Conservation (phyloP, 768 basidiomycete species). For the Pleurotus cornucopiae region DNA sequence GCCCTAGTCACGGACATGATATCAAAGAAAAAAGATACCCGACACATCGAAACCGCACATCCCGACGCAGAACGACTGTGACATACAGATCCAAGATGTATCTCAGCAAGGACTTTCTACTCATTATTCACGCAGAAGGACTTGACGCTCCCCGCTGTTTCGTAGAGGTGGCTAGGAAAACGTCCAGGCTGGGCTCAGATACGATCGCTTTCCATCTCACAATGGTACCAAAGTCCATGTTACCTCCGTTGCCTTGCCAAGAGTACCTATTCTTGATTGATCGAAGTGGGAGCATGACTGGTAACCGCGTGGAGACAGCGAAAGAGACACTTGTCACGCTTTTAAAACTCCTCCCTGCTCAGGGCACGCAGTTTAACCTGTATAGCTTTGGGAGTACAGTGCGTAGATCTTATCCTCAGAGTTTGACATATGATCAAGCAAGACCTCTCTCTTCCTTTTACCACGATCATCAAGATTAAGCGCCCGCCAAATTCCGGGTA, state of each 20-base stretch:
- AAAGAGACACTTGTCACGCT: slow-evolving; percentile 43
- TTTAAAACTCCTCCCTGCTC: slow-evolving; percentile 41
- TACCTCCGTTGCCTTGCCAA: slow-evolving; percentile 37
- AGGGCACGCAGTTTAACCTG: slow-evolving; percentile 50
- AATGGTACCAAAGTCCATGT: slow-evolving; percentile 47
- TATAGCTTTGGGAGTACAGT: slow-evolving; percentile 41
- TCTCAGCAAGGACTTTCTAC: slow-evolving; percentile 46
- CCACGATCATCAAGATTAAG: too few relatives aligned
- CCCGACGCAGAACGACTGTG: slow-evolving; percentile 36
- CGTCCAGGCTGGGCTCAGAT: slow-evolving; percentile 14
- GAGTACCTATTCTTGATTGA: slow-evolving; percentile 64
- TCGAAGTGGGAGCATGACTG: slow-evolving; percentile 50
- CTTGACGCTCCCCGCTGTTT: slow-evolving; percentile 55
- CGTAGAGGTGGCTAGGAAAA: slow-evolving; percentile 35
- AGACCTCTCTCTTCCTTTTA: too few relatives aligned
- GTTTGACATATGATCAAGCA: slow-evolving; percentile 23
- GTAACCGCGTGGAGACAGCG: slow-evolving; percentile 38
- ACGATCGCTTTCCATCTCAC: slow-evolving; percentile 50
- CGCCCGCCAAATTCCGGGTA: too few relatives aligned
- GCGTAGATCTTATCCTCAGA: slow-evolving; percentile 29
- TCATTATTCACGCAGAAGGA: slow-evolving; percentile 42
- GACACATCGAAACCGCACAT: slow-evolving; percentile 27
- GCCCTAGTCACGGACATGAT: slow-evolving; percentile 38
- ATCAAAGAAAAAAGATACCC: slow-evolving; percentile 29
- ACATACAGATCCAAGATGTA: slow-evolving; percentile 35